Evolutionary conservation across 208 protist species (phyloP).

Genomic region (Leishmania turanica): DNA sequence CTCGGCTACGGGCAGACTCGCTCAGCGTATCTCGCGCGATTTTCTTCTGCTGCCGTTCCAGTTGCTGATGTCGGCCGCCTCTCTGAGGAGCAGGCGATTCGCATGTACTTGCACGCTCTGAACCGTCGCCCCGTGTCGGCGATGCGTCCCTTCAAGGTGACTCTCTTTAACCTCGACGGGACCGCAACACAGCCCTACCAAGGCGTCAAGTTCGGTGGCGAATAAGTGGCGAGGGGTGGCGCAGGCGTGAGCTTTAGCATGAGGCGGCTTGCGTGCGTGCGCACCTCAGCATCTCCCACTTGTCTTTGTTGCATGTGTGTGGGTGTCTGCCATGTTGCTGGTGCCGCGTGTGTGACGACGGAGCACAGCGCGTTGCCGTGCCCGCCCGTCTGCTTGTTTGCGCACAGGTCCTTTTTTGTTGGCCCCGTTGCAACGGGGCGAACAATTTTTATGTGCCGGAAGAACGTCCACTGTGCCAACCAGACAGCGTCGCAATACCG

Average conservation of each 20-base stretch:
- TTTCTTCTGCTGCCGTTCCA: constrained; percentile 42
- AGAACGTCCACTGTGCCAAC: not conserved
- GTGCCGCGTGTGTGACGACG: not conserved
- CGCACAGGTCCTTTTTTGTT: not conserved
- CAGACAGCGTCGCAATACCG: not conserved
- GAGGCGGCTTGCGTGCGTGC: not conserved
- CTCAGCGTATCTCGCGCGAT: constrained; percentile 28
- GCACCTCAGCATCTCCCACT: not conserved
- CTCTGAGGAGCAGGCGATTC: constrained; percentile 78
- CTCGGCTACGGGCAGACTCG: constrained; percentile 33
- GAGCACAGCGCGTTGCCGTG: not conserved
- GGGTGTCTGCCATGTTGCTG: not conserved
- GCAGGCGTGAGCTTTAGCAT: not conserved
- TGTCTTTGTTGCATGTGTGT: not conserved
- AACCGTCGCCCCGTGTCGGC: constrained; percentile 55
- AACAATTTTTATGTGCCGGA: not conserved
- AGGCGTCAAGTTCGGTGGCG: constrained; percentile 88
- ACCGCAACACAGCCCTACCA: constrained; percentile 74
- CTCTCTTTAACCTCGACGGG: constrained; percentile 89
- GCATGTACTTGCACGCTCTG: constrained; percentile 65
- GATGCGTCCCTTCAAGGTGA: constrained; percentile 77
- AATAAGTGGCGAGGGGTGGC: constrained; percentile 16
- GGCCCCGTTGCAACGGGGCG: not conserved
- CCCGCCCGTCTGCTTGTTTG: not conserved
- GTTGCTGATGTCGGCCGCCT: constrained; percentile 69